phyloP scores from a whole-genome alignment of 176 grass and related monocot genomes.

The Eragrostis curvula region DNA sequence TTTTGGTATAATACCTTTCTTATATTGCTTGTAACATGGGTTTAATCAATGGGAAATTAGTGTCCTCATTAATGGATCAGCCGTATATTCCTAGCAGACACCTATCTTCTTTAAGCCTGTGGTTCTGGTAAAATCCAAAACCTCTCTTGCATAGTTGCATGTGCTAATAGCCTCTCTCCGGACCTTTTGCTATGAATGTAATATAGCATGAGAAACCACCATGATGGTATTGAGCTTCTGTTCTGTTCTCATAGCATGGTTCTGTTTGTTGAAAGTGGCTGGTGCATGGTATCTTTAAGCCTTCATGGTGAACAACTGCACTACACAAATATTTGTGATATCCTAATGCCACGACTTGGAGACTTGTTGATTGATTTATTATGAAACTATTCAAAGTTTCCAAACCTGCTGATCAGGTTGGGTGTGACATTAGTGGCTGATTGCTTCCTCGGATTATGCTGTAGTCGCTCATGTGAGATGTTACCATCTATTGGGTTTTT shows the following conservation, averaged over 20 bases:
- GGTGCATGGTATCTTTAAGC: neutral
- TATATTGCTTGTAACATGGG: constrained; percentile 5
- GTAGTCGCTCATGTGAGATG: neutral
- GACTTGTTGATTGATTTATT: neutral
- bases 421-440: neutral
- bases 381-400: neutral
- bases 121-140: constrained; percentile 15
- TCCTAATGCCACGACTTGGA: neutral
- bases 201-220: neutral
- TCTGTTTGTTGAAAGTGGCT: constrained; percentile 10
- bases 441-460: neutral
- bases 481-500: neutral
- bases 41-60: neutral
- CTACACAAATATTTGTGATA: neutral
- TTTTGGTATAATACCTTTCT: constrained; percentile 11
- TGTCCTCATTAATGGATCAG: constrained; percentile 12
- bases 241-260: neutral
- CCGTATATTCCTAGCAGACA: neutral
- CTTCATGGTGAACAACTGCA: no score
- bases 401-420: neutral
- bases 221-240: neutral
- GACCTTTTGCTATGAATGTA: constrained; percentile 9
- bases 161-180: neutral
- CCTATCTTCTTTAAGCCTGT: constrained; percentile 15
- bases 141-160: neutral